Evolutionary conservation across 2,329 filamentous ascomycete species (phyloP), one percentile per base, ranked within the genome.

Genomic region (Neocucurbitaria cava): DNA sequence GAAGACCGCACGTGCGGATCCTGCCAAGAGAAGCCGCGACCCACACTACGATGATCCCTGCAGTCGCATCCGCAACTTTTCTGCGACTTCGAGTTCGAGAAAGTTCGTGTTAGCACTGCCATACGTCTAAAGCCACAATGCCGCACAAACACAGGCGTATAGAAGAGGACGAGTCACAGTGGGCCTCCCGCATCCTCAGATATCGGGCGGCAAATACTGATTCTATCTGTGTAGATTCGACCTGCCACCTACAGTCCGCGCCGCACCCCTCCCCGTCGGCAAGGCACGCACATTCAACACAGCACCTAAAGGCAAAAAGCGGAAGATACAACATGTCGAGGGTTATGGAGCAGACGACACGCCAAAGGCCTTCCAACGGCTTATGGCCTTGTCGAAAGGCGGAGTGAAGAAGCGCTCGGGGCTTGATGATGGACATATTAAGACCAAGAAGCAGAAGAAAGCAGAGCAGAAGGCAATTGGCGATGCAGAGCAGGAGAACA

Each of bases 81-180:
- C 30, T 43, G 15, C 23, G 41, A 43, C 41, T 30, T 43, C 23
- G 24, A 30, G 8, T 24, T 43, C 10, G 11, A 13, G 15, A 18
- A 40, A n/a, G 21, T 13, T 24, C 4, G 3, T n/a, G 20, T 11
- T 21, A 15, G 8, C 21, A 28, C 45, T 40, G 41, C 52, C 48
- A 48, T 10, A 35, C 13, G 5, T 21, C 24, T 30, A 42, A 41
- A 50, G 42, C 49, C 52, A 61, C 54, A 30, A 96, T 96, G 91
- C 91, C 91, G 74, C 91, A 94, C 79, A 96, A 96, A 78, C 91
- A 96, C 75, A 94, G 89, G 59, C 84, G 90, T 62, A 85, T 85
- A 60, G 81, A 74, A 11, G 66, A 65, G n/a, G 72, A 77, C 55
- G 70, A 73, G 26, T 63, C 70, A 23, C 65, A 75, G 76, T 79